Base-by-base conservation (phyloP, 1,139 yeast genomes). In the Saccharomyces hybrid region DNA sequence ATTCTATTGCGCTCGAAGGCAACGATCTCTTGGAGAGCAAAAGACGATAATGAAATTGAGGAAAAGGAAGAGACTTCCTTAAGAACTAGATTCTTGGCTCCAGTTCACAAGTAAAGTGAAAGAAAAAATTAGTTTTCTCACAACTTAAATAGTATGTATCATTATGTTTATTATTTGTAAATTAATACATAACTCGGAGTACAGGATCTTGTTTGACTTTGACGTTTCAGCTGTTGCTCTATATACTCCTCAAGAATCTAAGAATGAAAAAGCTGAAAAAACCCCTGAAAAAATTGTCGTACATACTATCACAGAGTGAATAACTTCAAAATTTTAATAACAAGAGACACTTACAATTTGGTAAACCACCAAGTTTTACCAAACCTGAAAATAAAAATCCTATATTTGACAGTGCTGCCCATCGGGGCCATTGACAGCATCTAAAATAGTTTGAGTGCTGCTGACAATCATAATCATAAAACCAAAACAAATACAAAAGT, bases 391-490 rank as follows among this genome's bases (percentile, higher is more conserved):
- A 34, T 8, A 16, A 38, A 38, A 19, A 4, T 31, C 27, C 50
- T 54, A 69, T 12, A 57, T 58, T 14, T 62, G 59, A 64, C 84
- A 80, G 54, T 79, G 82, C 7, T 72, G 71, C 19, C 70, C 75
- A 16, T 68, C 77, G 2, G 64, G 62, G n/a, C 71, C 73, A 1
- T 70, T 69, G n/a, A 80, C 51, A n/a, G 86, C 76, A 44, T 78
- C 75, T 26, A 77, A 59, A 5, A 89, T 74, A 11, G 96, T 88
- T 76, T 87, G 89, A 21, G 78, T 72, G 0, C 96, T 84, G 34
- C 96, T 87, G 16, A 89, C 74, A 38, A 87, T 61, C 95, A 91
- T 87, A 8, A 91, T 88, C 6, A 79, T 59, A 41, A 83, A 70
- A 0, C 98, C 98, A 71, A 91, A 90, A 0, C 73, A 66, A 11